phyloP scores from a whole-genome alignment of 495 filamentous ascomycete species.

The Cenococcum geophilum region DNA sequence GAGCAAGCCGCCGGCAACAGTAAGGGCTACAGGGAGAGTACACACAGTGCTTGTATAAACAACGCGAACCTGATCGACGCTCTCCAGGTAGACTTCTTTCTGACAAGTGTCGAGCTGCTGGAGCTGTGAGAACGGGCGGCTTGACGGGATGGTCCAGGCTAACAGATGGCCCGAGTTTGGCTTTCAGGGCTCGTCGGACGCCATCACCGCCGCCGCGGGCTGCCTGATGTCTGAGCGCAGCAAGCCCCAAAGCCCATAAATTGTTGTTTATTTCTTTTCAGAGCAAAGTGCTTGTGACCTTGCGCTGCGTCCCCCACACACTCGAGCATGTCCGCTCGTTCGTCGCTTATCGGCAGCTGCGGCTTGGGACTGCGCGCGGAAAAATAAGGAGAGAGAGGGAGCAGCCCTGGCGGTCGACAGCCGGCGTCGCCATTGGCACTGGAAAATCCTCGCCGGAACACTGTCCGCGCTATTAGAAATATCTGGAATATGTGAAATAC shows the following conservation, averaged over 20 bases:
- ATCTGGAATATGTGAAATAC: too few relatives aligned
- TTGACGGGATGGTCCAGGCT: too few relatives aligned
- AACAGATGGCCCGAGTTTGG: too few relatives aligned
- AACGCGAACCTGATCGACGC: background rate
- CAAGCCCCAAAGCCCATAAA: background rate
- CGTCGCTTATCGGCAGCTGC: background rate
- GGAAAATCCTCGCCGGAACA: too few relatives aligned
- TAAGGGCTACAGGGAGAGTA: too few relatives aligned
- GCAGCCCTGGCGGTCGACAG: background rate
- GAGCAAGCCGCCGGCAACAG: too few relatives aligned
- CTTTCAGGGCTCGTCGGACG: background rate
- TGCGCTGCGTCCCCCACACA: background rate
- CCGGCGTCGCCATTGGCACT: background rate
- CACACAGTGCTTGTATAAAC: too few relatives aligned
- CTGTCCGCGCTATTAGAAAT: too few relatives aligned
- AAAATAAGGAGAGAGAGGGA: background rate
- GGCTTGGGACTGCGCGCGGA: background rate
- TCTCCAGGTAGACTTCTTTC: background rate
- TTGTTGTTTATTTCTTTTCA: background rate
- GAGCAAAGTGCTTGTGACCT: background rate
- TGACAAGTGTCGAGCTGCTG: conserved; percentile 1
- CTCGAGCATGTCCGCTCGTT: background rate
- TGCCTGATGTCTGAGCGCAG: background rate
- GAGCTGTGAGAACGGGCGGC: background rate
- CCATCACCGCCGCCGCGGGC: background rate